Conservation (phyloP, 116 monocot genomes). For the Papilionanthe hybrid region DNA sequence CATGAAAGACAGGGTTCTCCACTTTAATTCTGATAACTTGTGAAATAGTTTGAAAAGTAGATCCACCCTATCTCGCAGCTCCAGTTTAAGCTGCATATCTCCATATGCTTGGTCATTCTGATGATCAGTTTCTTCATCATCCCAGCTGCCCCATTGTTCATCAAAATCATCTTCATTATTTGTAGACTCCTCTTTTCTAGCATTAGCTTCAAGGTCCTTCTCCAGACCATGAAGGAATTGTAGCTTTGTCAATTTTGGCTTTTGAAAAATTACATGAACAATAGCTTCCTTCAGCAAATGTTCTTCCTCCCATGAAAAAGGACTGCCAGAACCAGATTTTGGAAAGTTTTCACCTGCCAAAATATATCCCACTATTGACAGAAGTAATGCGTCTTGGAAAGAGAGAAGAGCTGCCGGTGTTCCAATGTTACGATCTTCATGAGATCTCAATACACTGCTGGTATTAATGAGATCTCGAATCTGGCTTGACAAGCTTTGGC, state of each 20-base stretch:
- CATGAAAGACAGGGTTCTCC: constrained; percentile 45
- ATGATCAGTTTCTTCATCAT: constrained; percentile 64
- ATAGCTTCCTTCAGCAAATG: constrained; percentile 87
- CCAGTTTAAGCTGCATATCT: constrained; percentile 88
- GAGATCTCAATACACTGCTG: constrained; percentile 37
- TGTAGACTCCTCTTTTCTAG: constrained; percentile 24
- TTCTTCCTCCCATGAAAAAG: constrained; percentile 99
- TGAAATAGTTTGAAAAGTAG: constrained; percentile 79
- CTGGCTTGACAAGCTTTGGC: constrained; percentile 80
- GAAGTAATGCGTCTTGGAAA: constrained; percentile 82
- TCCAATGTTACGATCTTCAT: neutral
- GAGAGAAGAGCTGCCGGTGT: constrained; percentile 52
- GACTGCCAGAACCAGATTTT: constrained; percentile 60
- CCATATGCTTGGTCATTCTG: constrained; percentile 62
- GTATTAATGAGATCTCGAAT: constrained; percentile 88
- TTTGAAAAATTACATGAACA: constrained; percentile 69
- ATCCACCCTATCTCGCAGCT: constrained; percentile 87
- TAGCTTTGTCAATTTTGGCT: constrained; percentile 37
- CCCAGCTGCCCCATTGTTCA: constrained; percentile 96
- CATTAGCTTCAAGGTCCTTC: constrained; percentile 60
- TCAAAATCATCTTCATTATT: constrained; percentile 64
- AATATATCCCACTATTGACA: constrained; percentile 79
- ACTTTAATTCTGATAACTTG: constrained; percentile 69
- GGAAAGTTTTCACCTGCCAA: constrained; percentile 89
- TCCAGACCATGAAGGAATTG: constrained; percentile 71